Percentiles rank a stretch among this genome's conserved stretches.
Conservation (phyloP, 257 asterid species). For the Nicotiana tabacum region DNA sequence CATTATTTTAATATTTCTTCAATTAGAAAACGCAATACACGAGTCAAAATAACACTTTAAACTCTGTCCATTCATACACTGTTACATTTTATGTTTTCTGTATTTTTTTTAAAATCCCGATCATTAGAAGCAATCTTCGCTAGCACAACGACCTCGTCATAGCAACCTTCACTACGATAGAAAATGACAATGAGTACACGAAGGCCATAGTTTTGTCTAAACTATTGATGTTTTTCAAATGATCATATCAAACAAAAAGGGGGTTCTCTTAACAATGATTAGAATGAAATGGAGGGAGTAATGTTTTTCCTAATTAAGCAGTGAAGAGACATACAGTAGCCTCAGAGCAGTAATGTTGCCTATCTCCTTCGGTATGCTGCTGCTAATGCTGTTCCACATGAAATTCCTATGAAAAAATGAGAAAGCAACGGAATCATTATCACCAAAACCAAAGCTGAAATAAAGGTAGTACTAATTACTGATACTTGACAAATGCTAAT, state of each 20-base stretch:
- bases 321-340: conserved; percentile 53
- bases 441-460: not conserved
- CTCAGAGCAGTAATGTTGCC: conserved; percentile 60
- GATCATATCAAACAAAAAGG: not conserved
- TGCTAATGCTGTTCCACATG: conserved; percentile 87
- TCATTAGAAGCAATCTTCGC: not conserved
- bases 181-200: not conserved
- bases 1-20: not conserved
- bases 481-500: not conserved
- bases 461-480: not conserved
- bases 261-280: not conserved
- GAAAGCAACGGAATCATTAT: not conserved
- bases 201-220: not conserved
- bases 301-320: not conserved
- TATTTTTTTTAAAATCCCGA: not conserved
- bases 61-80: not conserved
- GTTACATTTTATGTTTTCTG: not conserved
- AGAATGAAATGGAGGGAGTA: not conserved
- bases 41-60: not conserved
- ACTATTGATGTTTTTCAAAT: not conserved
- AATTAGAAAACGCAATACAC: not conserved
- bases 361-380: conserved; percentile 88
- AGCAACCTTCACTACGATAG: not conserved
- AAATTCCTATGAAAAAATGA: conserved; percentile 50
- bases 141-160: not conserved